phyloP scores from a whole-genome alignment of 2,329 filamentous ascomycete species.

The Xylogone sp. region DNA sequence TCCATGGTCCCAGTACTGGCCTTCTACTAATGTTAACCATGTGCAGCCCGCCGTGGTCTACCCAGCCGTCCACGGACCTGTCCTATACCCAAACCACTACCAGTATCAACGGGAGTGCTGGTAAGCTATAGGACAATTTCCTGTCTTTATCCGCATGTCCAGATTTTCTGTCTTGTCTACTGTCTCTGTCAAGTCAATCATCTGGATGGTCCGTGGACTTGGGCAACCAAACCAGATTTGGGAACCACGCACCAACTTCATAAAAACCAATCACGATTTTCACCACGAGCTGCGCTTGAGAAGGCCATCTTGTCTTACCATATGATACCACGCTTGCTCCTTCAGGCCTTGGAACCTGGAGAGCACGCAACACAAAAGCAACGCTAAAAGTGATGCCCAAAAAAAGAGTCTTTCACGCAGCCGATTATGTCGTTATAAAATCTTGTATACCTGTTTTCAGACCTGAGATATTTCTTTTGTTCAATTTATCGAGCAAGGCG shows the following conservation, averaged over 20 bases:
- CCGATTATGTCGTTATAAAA: background rate
- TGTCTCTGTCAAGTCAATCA: too few relatives aligned
- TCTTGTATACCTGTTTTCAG: background rate
- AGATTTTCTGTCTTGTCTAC: too few relatives aligned
- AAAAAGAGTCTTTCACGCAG: background rate
- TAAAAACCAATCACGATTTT: background rate
- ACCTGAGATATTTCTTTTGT: background rate
- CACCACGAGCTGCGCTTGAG: background rate
- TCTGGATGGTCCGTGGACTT: too few relatives aligned
- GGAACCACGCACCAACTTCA: too few relatives aligned
- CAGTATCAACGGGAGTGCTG: constrained; percentile 4
- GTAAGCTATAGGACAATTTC: background rate
- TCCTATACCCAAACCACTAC: constrained; percentile 13
- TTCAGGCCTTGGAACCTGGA: background rate
- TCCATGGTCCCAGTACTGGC: constrained; percentile 16
- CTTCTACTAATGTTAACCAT: constrained; percentile 7
- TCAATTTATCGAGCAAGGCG: background rate
- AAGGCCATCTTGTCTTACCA: background rate
- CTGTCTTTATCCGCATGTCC: too few relatives aligned
- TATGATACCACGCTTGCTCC: background rate
- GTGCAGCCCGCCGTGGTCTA: constrained; percentile 12
- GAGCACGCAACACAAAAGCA: background rate
- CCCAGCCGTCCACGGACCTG: constrained; percentile 7
- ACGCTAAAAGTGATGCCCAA: background rate
- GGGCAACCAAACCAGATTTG: too few relatives aligned